These are phyloP conservation scores for Prunus fruticosa DNA, from an alignment of 306 rosid genomes.

Conservation along the genomic window DNA sequence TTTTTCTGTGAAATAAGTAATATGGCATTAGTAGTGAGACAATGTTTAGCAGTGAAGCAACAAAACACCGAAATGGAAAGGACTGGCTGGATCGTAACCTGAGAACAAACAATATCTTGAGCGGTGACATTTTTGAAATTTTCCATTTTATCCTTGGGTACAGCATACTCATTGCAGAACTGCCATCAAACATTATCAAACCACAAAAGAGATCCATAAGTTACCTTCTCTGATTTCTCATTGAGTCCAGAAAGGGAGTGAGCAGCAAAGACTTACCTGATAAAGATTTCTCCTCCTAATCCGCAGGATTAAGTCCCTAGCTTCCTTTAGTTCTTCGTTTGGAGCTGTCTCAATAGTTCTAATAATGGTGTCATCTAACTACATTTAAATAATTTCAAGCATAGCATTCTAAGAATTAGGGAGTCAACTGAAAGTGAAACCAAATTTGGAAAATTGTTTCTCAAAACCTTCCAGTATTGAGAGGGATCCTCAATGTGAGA, in stretches of 20 bases:
- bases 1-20: slow-evolving; percentile 49
- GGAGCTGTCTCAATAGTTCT: slow-evolving; percentile 84
- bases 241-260: not conserved
- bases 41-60: slow-evolving; percentile 19
- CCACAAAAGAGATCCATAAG: not conserved
- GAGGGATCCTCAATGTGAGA: slow-evolving; percentile 64
- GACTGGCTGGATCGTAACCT: slow-evolving; percentile 29
- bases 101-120: slow-evolving; percentile 89
- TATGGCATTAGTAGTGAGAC: slow-evolving; percentile 2
- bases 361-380: slow-evolving; percentile 85
- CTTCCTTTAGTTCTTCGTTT: slow-evolving; percentile 59
- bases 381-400: slow-evolving; percentile 36
- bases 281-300: slow-evolving; percentile 87
- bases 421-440: slow-evolving; percentile 5
- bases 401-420: not conserved
- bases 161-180: slow-evolving; percentile 96
- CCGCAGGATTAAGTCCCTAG: slow-evolving; percentile 78
- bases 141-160: slow-evolving; percentile 76
- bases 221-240: not conserved
- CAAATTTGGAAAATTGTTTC: slow-evolving; percentile 18
- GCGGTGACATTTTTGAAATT: slow-evolving; percentile 80
- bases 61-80: not conserved
- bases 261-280: slow-evolving; percentile 46
- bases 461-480: slow-evolving; percentile 86
- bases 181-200: slow-evolving; percentile 28